A percentile compares a stretch with the other conserved stretches of the same genome.
These are phyloP conservation scores for Cercospora beticola DNA, from an alignment of 2,329 filamentous ascomycete genomes.

Conservation along the genomic window DNA sequence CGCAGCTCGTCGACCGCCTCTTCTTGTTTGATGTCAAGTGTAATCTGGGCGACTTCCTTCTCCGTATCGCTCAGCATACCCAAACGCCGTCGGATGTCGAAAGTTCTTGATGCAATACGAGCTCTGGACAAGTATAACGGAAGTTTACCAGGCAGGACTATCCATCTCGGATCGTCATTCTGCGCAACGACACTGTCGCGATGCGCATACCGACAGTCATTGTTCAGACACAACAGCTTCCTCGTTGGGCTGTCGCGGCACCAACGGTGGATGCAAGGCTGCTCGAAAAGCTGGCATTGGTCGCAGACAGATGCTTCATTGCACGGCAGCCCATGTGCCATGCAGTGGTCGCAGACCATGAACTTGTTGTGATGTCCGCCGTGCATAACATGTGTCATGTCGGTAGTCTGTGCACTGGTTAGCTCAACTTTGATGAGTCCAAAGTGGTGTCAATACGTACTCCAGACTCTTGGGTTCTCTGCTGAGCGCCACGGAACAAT, in stretches of 20 bases:
- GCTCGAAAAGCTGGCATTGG: conserved; percentile 3
- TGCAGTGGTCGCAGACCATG: conserved; percentile 26
- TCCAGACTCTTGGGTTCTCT: not conserved
- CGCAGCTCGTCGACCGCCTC: not conserved
- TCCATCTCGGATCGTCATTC: not conserved
- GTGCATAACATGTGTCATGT: not conserved
- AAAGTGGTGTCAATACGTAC: not conserved
- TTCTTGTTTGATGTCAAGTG: not conserved
- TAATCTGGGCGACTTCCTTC: not conserved
- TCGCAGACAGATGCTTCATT: conserved; percentile 23
- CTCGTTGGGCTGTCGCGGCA: conserved; percentile 8
- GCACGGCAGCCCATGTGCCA: conserved; percentile 14
- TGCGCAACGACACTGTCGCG: not conserved
- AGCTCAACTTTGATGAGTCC: not conserved
- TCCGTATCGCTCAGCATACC: not conserved
- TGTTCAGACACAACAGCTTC: conserved; percentile 3
- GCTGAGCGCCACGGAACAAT: not conserved
- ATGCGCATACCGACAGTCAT: conserved; percentile 13
- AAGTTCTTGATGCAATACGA: conserved; percentile 6
- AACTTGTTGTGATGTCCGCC: conserved; percentile 9
- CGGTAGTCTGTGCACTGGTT: not conserved
- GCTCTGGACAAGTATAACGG: not conserved
- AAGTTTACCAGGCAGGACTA: not conserved
- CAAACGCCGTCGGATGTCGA: not conserved
- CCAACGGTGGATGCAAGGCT: conserved; percentile 19